Base-by-base conservation (phyloP, 345 rosid genomes). In the Diplotaxis tenuifolia region DNA sequence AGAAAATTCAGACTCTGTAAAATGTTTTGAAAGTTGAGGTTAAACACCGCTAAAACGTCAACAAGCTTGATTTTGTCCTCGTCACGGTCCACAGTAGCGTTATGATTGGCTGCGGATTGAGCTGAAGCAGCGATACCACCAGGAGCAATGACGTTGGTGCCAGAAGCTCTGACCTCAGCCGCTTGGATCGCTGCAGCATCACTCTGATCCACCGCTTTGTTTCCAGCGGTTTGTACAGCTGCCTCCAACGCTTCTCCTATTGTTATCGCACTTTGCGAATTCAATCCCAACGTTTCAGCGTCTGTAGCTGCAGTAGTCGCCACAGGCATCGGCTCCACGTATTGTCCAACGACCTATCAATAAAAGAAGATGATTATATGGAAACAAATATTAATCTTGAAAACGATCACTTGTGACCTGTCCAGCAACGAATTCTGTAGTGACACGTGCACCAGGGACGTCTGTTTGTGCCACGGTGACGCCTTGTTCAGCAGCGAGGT, bases 111-210 rank as follows among this genome's bases (percentile, higher is more conserved):
- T 3, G 96, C 89, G 0, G 92, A 86, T n/a, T 88, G 89, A 16
- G 97, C 94, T 0, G 86, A 55, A 29, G 92, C 84, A 0, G 91
- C 87, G 3, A 88, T 72, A 11, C 96, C 91, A 31, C 86, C 89
- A 0, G 86, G 86, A 50, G 62, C 42, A 8, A 81, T 71, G 11
- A 71, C 78, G 16, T 70, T 88, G 34, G 76, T 74, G 6, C 94
- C 89, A 0, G 88, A 82, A 20, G 93, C 91, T 84, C 95, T 78
- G 3, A 80, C 85, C 68, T 90, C 96, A 0, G 93, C 90, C 0
- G 91, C 90, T 56, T 87, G 98, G 60, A 90, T 88, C 3, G 96
- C 96, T 0, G 93, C 87, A 0, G 88, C 88, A 1, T 93, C 92
- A 59, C 87, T 84, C 36, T 83, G 90, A 47, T 89, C 91, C 10